A percentile compares a stretch with the other conserved stretches of the same genome.
These are phyloP conservation scores for Nemania sp. DNA, from an alignment of 2,329 filamentous ascomycete species.

Conservation along the genomic window DNA sequence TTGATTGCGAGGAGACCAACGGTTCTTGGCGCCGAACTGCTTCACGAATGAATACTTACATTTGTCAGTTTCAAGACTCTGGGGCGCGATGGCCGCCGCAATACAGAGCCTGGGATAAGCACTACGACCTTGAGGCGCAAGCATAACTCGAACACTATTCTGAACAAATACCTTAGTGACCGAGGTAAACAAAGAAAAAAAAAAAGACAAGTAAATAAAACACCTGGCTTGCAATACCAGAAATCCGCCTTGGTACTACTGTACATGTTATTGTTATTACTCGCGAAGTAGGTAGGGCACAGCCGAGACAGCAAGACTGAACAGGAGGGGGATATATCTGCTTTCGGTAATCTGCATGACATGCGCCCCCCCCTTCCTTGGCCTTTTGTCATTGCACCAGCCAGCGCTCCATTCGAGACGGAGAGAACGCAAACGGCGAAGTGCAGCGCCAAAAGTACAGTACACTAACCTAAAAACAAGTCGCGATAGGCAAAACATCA, in stretches of 20 bases:
- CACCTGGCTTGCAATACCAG: too few relatives aligned
- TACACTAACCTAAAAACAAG: too few relatives aligned
- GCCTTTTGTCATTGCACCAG: neutral
- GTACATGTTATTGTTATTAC: too few relatives aligned
- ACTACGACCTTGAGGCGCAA: constrained; percentile 8
- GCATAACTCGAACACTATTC: neutral
- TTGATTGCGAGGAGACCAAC: neutral
- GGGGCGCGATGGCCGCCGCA: neutral
- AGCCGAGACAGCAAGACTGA: neutral
- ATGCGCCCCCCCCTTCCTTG: neutral
- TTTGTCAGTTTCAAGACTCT: neutral
- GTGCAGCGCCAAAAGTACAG: too few relatives aligned
- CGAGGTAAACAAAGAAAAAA: neutral
- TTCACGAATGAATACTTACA: neutral
- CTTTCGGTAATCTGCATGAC: neutral
- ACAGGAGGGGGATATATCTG: neutral
- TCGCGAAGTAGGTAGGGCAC: neutral
- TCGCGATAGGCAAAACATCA: too few relatives aligned
- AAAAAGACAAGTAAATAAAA: too few relatives aligned
- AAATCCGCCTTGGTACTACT: too few relatives aligned
- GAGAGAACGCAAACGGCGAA: neutral
- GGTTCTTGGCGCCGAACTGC: neutral
- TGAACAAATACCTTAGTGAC: too few relatives aligned
- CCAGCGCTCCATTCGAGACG: neutral
- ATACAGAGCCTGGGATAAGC: constrained; percentile 6